Conservation (phyloP, 1,284 basidiomycete genomes). For the Porogramme epimiltina region DNA sequence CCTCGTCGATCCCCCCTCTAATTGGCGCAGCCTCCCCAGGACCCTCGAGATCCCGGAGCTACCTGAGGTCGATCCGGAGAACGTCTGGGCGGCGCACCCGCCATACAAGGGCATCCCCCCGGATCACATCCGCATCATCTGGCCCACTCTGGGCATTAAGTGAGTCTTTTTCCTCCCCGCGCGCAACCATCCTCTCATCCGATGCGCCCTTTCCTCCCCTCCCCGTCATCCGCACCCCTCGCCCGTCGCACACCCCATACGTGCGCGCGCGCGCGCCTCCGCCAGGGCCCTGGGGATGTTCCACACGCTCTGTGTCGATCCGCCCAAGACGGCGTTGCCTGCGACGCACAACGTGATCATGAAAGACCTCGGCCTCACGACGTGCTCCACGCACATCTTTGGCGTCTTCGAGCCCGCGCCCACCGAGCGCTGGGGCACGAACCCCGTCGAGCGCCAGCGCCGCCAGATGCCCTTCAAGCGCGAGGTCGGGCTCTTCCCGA, state of each 20-base stretch:
- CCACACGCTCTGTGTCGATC: slow-evolving; percentile 12
- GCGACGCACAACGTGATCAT: slow-evolving; percentile 19
- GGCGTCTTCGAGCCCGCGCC: slow-evolving; percentile 15
- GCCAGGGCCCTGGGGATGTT: slow-evolving; percentile 12
- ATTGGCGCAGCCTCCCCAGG: slow-evolving; percentile 13
- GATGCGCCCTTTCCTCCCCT: background rate
- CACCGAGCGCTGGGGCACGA: background rate
- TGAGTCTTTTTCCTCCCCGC: slow-evolving; percentile 1
- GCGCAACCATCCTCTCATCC: background rate
- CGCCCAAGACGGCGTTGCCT: slow-evolving; percentile 18
- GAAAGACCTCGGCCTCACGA: slow-evolving; percentile 19
- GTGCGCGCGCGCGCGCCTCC: background rate
- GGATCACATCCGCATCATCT: slow-evolving; percentile 6
- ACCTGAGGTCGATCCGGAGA: slow-evolving; percentile 9
- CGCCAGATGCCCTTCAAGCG: slow-evolving; percentile 1
- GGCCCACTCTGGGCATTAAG: slow-evolving; percentile 12
- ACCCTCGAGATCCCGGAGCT: slow-evolving; percentile 9
- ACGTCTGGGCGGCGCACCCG: slow-evolving; percentile 5
- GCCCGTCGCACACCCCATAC: background rate
- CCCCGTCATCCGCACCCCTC: no score
- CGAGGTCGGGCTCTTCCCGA: slow-evolving; percentile 19
- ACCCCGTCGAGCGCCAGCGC: slow-evolving; percentile 4
- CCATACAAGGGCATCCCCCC: slow-evolving; percentile 10
- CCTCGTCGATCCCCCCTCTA: slow-evolving; percentile 7
- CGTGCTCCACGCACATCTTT: slow-evolving; percentile 24